Base-by-base conservation (phyloP, 371 early-diverging fungal species). In the Lichtheimia ornata region DNA sequence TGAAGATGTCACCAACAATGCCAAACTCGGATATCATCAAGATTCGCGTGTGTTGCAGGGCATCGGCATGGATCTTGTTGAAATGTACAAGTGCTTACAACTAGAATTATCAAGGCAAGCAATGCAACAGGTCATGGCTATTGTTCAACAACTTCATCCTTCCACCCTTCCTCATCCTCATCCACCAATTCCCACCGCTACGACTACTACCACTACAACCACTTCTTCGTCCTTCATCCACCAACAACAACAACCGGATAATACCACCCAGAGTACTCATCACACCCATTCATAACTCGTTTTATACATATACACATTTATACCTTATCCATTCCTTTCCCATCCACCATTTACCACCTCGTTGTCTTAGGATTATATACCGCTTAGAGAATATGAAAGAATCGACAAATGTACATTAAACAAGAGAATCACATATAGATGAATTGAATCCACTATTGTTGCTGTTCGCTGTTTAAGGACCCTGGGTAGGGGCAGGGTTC, bases 401-500 rank as follows among this genome's bases (percentile, higher is more conserved):
- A 35, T 35, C 35, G 11, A 35, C 35, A 35, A 35, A 35, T 35
- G 35, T 35, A 35, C 35, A 35, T 35, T 35, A 35, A 35, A 35
- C 28, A 28, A 28, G 28, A 28, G 28, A 28, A 28, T 5, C 35
- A 35, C 9, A 35, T 35, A 35, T 35, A 35, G 35, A 35, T 28
- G 5, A 9, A 35, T 35, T 35, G 35, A 35, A 35, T 35, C 35
- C 35, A 35, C 35, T 18, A 53, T 35, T 35, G 35, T 35, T 35
- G 35, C 11, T 35, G 28, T 28, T 28, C 28, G 28, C 7, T 14
- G 63, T 63, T 71, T 78, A 77, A 71, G 78, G 81, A 61, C 81
- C 81, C 63, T 74, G 74, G 63, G 84, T 83, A 55, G 88, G 85
- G 66, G 84, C 79, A 67, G 89, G 87, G 83, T 88, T 88, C 89